Evolutionary conservation across 225 moss, liverwort and hornwort genomes (phyloP), one percentile per base, ranked within the genome.

Genomic region (Sphagnum contortum): DNA sequence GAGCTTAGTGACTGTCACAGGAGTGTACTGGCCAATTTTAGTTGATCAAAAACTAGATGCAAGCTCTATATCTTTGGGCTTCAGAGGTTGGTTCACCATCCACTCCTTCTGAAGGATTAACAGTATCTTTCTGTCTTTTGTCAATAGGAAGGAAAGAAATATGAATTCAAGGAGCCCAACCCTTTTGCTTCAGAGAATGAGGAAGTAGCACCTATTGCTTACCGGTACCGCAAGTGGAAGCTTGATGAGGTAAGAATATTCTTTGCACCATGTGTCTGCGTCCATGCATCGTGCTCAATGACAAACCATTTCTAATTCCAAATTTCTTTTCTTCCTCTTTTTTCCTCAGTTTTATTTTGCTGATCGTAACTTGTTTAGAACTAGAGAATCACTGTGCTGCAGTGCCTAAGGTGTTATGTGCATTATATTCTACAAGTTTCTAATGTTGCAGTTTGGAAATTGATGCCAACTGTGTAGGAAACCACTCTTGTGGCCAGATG

Each of bases 211-310:
- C 87, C 96, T 48, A 85, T 98, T 68, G 96, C 96, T 1, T 93
- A 98, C 45, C 85, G 93, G 62, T 98, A 98, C 64, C 88, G 96
- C 75, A 98, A 98, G 69, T 98, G 96, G 96, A 98, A 98, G 79
- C 74, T 98, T 73, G 96, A 98, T 66, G 93, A 93, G 75, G 94
- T 91, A 71, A 66, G 71, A 14, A 9, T 29, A 29, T 29, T 29
- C 29, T 29, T 29, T 29, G 29, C 29, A 29, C 29, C 29, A 1
- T 29, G 29, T 29, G 29, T 29, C 29, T 29, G 29, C 1, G 29
- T 29, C 29, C 29, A 29, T 1, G 29, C 29, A 29, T 29, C 1
- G 29, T 29, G 29, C 29, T 29, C 29, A 29, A 29, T 29, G 29
- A 29, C 29, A 29, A 29, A 29, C 29, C 29, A 29, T 29, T 29